Base-by-base conservation (phyloP, 2,329 filamentous ascomycete genomes). In the Scleromitrula shiraiana region DNA sequence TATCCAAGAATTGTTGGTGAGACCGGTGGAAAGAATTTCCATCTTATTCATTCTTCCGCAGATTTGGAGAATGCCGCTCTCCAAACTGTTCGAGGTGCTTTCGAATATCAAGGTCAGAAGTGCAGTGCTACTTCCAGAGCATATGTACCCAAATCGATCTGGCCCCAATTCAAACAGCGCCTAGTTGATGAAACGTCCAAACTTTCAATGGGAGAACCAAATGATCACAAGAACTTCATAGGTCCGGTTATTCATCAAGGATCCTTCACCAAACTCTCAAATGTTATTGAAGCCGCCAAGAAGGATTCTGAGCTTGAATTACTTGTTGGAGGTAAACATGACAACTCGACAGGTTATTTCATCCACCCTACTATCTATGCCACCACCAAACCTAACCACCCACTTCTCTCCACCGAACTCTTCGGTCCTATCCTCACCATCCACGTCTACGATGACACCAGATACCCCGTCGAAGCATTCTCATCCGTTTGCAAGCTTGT, bases 1-100 rank as follows among this genome's bases (percentile, higher is more conserved):
- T 96, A 96, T 69, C 88, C 88, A 33, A 83, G 88, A 58, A 85
- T 95, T 54, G 87, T 95, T 3, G 88, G 88, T 51, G 88, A 95
- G 74, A 95, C 88, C 19, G 88, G 88, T 50, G 88, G 88, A 65
- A 95, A 95, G 79, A 95, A 95, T 74, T 95, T 90, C 75, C 88
- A 94, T 67, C 69, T 95, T 42, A 68, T 95, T 24, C 88, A 95
- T 71, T 71, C 74, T 40, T 82, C 80, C 3, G 88, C 88, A 30
- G 85, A 94, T 58, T 68, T 93, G 40, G 72, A 80, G 52, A 93
- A 91, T 62, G 88, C 87, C 10, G 87, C 78, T 24, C 75, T 86
- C 55, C 84, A 94, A 66, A 93, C 87, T 6, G 78, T 95, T 26
- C 85, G 88, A 47, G 88, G 86, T 39, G 88, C 88, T 2, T 95